Conservation (phyloP, 75 land plant species). For the Chamaecyparis obtusa region DNA sequence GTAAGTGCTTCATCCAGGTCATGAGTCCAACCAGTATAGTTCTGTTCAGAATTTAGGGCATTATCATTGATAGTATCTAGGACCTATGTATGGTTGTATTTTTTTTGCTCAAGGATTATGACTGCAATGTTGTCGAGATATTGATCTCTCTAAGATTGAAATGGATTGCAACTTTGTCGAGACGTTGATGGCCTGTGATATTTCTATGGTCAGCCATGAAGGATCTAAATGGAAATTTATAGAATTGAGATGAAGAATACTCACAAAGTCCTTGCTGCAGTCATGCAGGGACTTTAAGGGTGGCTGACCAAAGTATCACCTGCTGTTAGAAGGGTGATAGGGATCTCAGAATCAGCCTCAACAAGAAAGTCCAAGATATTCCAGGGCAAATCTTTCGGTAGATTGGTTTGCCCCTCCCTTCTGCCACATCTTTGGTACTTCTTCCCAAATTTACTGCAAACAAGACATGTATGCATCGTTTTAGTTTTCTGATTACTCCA, state of each 20-base stretch:
- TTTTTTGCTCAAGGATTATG: neutral
- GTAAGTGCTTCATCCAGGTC: neutral
- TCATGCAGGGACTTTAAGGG: neutral
- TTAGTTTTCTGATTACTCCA: neutral
- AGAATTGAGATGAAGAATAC: neutral
- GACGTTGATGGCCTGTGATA: neutral
- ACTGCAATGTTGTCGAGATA: neutral
- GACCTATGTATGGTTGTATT: neutral
- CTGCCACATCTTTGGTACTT: neutral
- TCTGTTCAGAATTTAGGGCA: neutral
- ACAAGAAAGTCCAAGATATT: neutral
- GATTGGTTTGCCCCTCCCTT: neutral
- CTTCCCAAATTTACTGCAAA: neutral
- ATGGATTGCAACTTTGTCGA: neutral
- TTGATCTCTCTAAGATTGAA: neutral
- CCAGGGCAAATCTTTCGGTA: neutral
- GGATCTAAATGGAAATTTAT: neutral
- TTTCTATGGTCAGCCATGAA: neutral
- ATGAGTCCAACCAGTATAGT: neutral
- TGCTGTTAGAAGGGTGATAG: neutral
- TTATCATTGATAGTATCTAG: neutral
- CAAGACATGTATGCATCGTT: neutral
- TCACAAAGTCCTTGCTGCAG: neutral
- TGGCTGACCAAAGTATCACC: neutral
- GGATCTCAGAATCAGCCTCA: neutral